Base-by-base conservation (phyloP, 1,139 yeast genomes). In the Lodderomyces beijingensis region DNA sequence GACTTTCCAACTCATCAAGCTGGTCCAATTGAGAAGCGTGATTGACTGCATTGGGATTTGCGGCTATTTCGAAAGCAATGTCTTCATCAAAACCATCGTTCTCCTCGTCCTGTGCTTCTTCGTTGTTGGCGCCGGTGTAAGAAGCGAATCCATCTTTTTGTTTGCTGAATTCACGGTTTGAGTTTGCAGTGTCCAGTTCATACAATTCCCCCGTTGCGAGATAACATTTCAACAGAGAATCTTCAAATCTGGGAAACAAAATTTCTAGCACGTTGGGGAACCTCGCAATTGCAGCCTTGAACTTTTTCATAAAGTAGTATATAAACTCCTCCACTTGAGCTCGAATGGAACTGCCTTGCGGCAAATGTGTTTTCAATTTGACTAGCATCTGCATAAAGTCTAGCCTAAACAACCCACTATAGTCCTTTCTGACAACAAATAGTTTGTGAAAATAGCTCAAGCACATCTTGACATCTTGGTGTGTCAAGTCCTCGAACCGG, bases 391-490 rank as follows among this genome's bases (percentile, higher is more conserved):
- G 53, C 67, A 91, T 74, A 47, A 91, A 77, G 51, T 91, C 96
- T 24, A 91, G 55, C 30, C 96, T 66, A 49, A 70, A 82, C 25
- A 89, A 62, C 9, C 78, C 70, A 22, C 77, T 77, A 38, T 71
- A 74, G 39, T 79, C 82, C 22, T 77, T 71, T 38, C 77, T 68
- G 0, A 62, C 51, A 33, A 81, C 79, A 45, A 88, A 79, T 0
- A 87, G 57, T 24, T 86, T 65, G 50, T 86, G 88, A 48, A 88
- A 78, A 50, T 77, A 89, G 1, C 80, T 65, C 18, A 91, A 51
- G 14, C 83, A 79, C 37, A 72, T 68, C 46, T 79, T 79, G 30
- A 91, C 62, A 36, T 81, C 81, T 9, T 62, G 68, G 33, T 73
- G 75, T 1, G 70, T 59, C 31, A 89, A 58, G 39, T 88, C 95